phyloP scores from a whole-genome alignment of 345 rosid genomes.

The Draba incana region DNA sequence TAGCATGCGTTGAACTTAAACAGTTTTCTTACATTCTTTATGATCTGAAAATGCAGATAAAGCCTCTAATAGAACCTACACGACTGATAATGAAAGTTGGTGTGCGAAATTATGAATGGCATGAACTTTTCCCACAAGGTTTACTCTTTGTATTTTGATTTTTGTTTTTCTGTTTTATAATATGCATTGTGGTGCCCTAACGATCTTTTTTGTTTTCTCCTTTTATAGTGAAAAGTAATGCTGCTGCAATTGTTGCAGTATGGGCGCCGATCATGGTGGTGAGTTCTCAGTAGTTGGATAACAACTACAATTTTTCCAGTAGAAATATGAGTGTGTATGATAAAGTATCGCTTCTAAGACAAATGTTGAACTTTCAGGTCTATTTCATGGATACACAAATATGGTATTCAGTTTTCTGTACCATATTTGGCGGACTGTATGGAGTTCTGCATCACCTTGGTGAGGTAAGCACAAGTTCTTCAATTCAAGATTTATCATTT shows the following conservation, averaged over 20 bases:
- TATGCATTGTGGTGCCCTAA: slow-evolving; percentile 28
- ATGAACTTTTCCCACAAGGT: slow-evolving; percentile 89
- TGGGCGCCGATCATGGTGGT: slow-evolving; percentile 96
- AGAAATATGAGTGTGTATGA: not conserved
- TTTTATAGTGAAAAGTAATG: slow-evolving; percentile 76
- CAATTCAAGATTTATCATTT: slow-evolving; percentile 12
- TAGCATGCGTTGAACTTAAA: slow-evolving; percentile 3
- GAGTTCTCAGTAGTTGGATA: slow-evolving; percentile 44
- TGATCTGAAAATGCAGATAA: slow-evolving; percentile 63
- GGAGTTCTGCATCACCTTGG: slow-evolving; percentile 98
- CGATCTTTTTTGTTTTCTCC: slow-evolving; percentile 15
- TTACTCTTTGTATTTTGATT: slow-evolving; percentile 9
- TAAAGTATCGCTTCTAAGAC: slow-evolving; percentile 15
- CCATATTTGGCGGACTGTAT: slow-evolving; percentile 86
- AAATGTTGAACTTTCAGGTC: slow-evolving; percentile 53
- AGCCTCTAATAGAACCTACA: slow-evolving; percentile 85
- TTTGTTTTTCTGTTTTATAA: slow-evolving; percentile 10
- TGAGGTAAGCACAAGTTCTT: slow-evolving; percentile 61
- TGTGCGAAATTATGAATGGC: slow-evolving; percentile 76
- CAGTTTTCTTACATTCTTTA: slow-evolving; percentile 17
- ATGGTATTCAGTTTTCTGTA: slow-evolving; percentile 97
- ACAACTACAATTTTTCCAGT: not conserved
- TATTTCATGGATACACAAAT: slow-evolving; percentile 98
- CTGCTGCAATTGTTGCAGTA: slow-evolving; percentile 87
- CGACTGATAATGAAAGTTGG: slow-evolving; percentile 75